Conservation (phyloP, 2,329 filamentous ascomycete species). For the Cladorrhinum sp. region DNA sequence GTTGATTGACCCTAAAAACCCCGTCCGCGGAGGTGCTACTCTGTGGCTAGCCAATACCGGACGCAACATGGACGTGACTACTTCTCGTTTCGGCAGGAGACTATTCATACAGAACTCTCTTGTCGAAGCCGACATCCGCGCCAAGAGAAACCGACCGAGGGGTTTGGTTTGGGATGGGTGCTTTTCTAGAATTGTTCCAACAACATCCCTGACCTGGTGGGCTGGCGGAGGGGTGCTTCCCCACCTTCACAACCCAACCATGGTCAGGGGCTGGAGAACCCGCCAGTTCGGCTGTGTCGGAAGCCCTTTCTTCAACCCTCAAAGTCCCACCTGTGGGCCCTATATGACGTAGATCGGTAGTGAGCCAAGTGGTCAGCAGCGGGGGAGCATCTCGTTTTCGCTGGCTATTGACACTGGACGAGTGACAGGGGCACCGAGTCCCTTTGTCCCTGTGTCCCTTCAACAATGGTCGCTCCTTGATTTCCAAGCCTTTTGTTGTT, state of each 20-base stretch:
- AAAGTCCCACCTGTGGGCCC: conserved; percentile 1
- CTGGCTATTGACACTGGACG: not conserved
- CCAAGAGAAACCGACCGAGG: not conserved
- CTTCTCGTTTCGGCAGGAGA: not conserved
- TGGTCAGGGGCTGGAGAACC: conserved; percentile 14
- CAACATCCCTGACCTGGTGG: not conserved
- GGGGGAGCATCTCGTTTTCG: not conserved
- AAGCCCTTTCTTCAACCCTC: conserved; percentile 1
- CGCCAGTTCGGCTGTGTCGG: conserved; percentile 23
- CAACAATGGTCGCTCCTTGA: not conserved
- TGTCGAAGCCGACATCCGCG: not conserved
- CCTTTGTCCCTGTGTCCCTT: not conserved
- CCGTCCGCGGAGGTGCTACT: not conserved
- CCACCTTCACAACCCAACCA: conserved; percentile 24
- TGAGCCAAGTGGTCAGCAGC: not conserved
- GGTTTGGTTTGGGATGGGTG: not conserved
- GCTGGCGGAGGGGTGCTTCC: not conserved
- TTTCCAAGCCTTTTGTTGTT: not conserved
- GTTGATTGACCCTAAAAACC: not conserved
- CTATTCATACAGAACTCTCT: not conserved
- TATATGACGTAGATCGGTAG: conserved; percentile 15
- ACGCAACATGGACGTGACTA: not conserved
- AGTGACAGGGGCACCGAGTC: not conserved
- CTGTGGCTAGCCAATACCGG: not conserved
- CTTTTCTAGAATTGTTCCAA: conserved; percentile 25